Conservation (phyloP, 306 rosid species). For the Pyrus pyrifolia region DNA sequence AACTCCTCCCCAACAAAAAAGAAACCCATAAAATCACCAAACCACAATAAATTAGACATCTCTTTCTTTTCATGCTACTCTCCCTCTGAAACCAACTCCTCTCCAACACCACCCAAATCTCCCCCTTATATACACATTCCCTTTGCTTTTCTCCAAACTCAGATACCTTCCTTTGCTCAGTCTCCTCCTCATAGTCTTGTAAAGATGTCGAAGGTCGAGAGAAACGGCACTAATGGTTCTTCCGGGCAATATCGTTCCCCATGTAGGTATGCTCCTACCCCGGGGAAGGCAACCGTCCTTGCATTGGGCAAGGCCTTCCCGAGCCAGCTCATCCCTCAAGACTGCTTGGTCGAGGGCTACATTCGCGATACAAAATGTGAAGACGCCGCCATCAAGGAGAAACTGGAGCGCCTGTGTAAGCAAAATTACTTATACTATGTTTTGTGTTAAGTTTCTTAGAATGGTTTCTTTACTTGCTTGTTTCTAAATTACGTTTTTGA, state of each 20-base stretch:
- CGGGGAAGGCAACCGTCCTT: conserved; percentile 73
- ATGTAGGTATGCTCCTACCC: conserved; percentile 43
- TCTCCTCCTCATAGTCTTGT: not conserved
- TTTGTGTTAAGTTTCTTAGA: not conserved
- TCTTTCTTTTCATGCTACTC: conserved; percentile 43
- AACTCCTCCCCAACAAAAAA: conserved; percentile 21
- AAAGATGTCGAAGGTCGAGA: conserved; percentile 49
- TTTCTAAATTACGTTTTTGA: not conserved
- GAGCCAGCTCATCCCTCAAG: conserved; percentile 82
- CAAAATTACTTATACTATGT: not conserved
- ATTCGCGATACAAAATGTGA: conserved; percentile 80
- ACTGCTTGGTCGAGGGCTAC: conserved; percentile 90
- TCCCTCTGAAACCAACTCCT: conserved; percentile 52
- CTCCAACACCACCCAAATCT: conserved; percentile 33
- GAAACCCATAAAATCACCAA: conserved; percentile 29
- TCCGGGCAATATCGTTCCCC: conserved; percentile 9
- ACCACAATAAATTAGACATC: conserved; percentile 26
- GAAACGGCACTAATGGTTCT: conserved; percentile 21
- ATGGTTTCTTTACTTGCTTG: not conserved
- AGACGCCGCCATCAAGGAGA: conserved; percentile 67
- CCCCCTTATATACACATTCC: conserved; percentile 31
- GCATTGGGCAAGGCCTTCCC: conserved; percentile 93
- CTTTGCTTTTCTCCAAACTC: conserved; percentile 13
- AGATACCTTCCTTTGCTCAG: not conserved
- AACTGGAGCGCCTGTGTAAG: conserved; percentile 86